Percentiles rank a stretch among this genome's conserved stretches.
Conservation (phyloP, 2,329 filamentous ascomycete genomes). For the Phoma sp. region DNA sequence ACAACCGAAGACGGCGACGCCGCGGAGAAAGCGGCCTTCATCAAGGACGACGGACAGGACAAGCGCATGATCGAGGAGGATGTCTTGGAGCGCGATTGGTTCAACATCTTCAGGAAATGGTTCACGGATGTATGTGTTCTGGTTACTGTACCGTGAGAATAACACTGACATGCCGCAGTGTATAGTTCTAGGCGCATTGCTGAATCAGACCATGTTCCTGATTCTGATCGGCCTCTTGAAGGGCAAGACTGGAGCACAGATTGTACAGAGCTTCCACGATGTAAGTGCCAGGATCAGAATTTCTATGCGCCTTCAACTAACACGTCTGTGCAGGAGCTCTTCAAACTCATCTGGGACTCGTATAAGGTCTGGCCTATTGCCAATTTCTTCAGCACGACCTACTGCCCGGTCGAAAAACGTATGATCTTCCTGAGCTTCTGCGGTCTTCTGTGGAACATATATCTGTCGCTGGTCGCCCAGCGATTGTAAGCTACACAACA, state of each 20-base stretch:
- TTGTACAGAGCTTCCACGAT: constrained; percentile 40
- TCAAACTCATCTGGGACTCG: constrained; percentile 60
- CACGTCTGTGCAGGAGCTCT: constrained; percentile 30
- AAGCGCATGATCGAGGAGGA: constrained; percentile 36
- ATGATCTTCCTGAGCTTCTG: constrained; percentile 75
- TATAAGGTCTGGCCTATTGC: constrained; percentile 76
- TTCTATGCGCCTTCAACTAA: constrained; percentile 44
- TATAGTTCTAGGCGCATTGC: constrained; percentile 64
- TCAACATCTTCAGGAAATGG: constrained; percentile 72
- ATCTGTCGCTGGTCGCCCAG: constrained; percentile 67
- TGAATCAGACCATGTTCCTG: constrained; percentile 71
- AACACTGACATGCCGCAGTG: constrained; percentile 49
- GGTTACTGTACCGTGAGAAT: not conserved
- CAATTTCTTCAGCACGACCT: constrained; percentile 71
- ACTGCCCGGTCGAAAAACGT: constrained; percentile 71
- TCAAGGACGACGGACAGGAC: constrained; percentile 36
- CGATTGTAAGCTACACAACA: constrained; percentile 25
- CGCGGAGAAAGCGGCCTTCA: constrained; percentile 39
- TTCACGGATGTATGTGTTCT: constrained; percentile 58
- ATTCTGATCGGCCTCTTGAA: constrained; percentile 62
- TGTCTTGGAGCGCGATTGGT: constrained; percentile 44
- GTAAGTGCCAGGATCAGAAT: constrained; percentile 47
- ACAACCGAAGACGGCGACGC: constrained; percentile 21
- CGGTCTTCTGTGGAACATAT: constrained; percentile 76
- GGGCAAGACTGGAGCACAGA: constrained; percentile 41